phyloP scores from a whole-genome alignment of 192 early-diverging fungal genomes.

The Dimargaris verticillata region DNA sequence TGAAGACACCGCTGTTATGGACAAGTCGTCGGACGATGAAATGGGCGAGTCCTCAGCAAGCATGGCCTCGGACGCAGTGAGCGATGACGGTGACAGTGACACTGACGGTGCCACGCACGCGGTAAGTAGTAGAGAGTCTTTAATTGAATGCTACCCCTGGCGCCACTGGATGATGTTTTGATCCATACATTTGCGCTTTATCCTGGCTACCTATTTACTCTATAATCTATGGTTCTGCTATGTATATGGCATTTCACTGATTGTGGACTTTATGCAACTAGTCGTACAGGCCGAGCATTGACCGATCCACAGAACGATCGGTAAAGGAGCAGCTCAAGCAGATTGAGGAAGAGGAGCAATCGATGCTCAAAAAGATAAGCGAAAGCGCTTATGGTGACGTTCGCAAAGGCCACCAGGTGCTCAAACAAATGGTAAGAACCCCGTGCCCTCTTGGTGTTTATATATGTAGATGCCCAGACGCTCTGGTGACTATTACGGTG shows the following conservation, averaged over 20 bases:
- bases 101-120: constrained; percentile 17
- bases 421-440: constrained; percentile 43
- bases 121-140: background rate
- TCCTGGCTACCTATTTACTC: too few relatives aligned
- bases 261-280: too few relatives aligned
- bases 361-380: constrained; percentile 59
- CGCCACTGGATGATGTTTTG: too few relatives aligned
- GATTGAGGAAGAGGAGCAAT: constrained; percentile 70
- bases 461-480: too few relatives aligned
- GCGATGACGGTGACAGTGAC: constrained; percentile 29
- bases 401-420: constrained; percentile 82
- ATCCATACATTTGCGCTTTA: too few relatives aligned
- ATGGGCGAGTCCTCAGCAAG: constrained; percentile 15
- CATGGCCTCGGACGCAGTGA: constrained; percentile 13
- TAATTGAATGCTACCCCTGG: too few relatives aligned
- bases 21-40: constrained; percentile 20
- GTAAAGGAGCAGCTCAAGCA: constrained; percentile 43
- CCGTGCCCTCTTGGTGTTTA: too few relatives aligned
- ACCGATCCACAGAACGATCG: constrained; percentile 22
- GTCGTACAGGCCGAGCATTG: constrained; percentile 7
- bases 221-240: too few relatives aligned
- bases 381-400: constrained; percentile 59
- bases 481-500: too few relatives aligned
- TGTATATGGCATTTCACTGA: too few relatives aligned
- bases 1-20: constrained; percentile 17